Percentiles rank a stretch among this genome's conserved stretches.
phyloP scores from a whole-genome alignment of 306 rosid species.

The Begonia masoniana region DNA sequence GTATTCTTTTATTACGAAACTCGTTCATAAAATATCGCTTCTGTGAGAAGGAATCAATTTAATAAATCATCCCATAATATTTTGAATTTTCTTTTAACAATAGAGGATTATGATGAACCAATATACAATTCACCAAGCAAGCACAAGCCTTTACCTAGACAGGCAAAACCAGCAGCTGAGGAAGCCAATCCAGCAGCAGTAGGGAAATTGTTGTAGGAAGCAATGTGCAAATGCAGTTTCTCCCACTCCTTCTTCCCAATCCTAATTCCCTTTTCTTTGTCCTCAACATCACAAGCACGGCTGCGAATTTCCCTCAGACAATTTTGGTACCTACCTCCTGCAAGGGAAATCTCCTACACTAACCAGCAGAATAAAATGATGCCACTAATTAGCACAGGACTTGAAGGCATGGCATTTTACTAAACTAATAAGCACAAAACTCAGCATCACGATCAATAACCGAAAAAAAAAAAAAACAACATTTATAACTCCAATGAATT shows the following conservation, averaged over 20 bases:
- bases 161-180: constrained; percentile 96
- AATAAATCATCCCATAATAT: no score
- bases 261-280: constrained; percentile 59
- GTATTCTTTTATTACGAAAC: no score
- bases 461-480: no score
- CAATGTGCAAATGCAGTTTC: constrained; percentile 65
- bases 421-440: no score
- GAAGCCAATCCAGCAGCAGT: constrained; percentile 99
- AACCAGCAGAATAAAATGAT: constrained; percentile 33
- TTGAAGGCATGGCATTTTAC: no score
- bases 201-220: constrained; percentile 92
- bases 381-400: constrained; percentile 22
- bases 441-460: no score
- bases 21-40: no score
- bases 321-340: constrained; percentile 81
- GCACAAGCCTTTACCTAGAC: constrained; percentile 50
- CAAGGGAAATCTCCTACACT: constrained; percentile 87
- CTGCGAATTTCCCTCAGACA: constrained; percentile 84
- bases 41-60: no score
- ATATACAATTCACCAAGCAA: not conserved
- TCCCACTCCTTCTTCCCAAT: constrained; percentile 73
- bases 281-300: constrained; percentile 74
- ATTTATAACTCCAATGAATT: no score
- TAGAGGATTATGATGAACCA: not conserved
- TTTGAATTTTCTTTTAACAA: not conserved